Evolutionary conservation across 2,329 filamentous ascomycete genomes (phyloP).

Genomic region (Colletotrichum horii): DNA sequence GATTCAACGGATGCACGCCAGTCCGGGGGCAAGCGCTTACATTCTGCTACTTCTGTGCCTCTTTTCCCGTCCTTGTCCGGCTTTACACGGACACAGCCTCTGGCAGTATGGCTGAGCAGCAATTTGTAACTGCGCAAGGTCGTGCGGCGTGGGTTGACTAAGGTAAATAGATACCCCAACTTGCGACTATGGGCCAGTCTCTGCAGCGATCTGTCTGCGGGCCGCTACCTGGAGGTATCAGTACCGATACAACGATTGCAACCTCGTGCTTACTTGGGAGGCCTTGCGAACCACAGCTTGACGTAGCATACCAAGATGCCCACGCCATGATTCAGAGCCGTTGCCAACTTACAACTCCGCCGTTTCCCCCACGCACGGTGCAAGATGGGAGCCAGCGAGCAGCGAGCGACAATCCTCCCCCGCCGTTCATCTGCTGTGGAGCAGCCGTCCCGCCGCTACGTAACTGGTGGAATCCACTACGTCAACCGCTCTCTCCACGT

Average conservation of each 20-base stretch:
- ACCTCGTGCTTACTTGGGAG: neutral
- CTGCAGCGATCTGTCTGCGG: neutral
- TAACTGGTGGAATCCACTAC: slow-evolving; percentile 8
- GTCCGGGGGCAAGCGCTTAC: neutral
- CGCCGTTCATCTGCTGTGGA: slow-evolving; percentile 7
- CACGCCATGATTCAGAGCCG: neutral
- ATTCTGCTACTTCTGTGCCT: neutral
- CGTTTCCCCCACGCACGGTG: neutral
- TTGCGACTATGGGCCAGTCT: neutral
- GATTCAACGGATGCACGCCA: neutral
- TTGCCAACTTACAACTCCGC: neutral
- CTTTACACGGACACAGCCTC: neutral
- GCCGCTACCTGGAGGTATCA: neutral
- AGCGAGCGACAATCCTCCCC: neutral
- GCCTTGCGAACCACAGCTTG: neutral
- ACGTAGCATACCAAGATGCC: neutral
- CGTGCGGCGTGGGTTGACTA: neutral
- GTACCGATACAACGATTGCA: neutral
- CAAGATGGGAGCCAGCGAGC: neutral
- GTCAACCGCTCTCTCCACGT: slow-evolving; percentile 1
- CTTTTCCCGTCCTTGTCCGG: neutral
- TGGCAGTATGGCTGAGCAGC: neutral
- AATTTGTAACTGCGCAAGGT: neutral
- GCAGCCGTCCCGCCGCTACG: slow-evolving; percentile 6
- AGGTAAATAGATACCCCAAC: neutral